Evolutionary conservation across 2,329 filamentous ascomycete species (phyloP).

Genomic region (Chaetoscypha palmicola): DNA sequence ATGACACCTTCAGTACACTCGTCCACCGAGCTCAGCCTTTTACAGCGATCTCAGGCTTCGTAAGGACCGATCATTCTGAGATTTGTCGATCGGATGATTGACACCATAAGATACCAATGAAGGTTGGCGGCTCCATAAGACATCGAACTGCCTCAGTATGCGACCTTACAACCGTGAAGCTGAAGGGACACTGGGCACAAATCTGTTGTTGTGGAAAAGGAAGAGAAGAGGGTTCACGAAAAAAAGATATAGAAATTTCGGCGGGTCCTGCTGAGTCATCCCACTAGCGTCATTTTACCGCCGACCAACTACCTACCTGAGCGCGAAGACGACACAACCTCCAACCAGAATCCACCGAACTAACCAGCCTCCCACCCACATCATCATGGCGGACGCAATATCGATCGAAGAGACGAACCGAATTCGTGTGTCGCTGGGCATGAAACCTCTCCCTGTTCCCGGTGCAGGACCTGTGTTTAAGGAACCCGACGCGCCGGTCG

Average conservation of each 20-base stretch:
- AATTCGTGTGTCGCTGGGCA: conserved; percentile 78
- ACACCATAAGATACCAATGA: conserved; percentile 53
- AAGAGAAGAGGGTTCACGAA: conserved; percentile 29
- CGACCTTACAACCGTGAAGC: conserved; percentile 62
- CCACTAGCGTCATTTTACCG: neutral
- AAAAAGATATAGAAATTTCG: conserved; percentile 19
- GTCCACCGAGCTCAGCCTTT: conserved; percentile 61
- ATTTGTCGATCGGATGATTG: conserved; percentile 93
- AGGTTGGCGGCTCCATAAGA: conserved; percentile 65
- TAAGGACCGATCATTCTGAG: conserved; percentile 66
- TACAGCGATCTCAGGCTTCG: conserved; percentile 60
- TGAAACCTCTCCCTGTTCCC: conserved; percentile 82
- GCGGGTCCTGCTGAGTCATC: conserved; percentile 1
- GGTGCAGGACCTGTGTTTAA: conserved; percentile 58
- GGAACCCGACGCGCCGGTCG: conserved; percentile 38
- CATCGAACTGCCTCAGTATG: conserved; percentile 82
- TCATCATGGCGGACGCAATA: conserved; percentile 47
- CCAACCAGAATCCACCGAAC: neutral
- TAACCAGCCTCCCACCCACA: neutral
- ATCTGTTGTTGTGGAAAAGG: conserved; percentile 53
- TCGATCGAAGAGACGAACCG: conserved; percentile 92
- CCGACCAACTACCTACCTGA: too few relatives aligned
- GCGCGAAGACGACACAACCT: too few relatives aligned
- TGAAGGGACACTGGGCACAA: conserved; percentile 80
- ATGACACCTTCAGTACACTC: conserved; percentile 60